Evolutionary conservation across 495 filamentous ascomycete genomes (phyloP).

Genomic region (Astrothelium subdiscretum): DNA sequence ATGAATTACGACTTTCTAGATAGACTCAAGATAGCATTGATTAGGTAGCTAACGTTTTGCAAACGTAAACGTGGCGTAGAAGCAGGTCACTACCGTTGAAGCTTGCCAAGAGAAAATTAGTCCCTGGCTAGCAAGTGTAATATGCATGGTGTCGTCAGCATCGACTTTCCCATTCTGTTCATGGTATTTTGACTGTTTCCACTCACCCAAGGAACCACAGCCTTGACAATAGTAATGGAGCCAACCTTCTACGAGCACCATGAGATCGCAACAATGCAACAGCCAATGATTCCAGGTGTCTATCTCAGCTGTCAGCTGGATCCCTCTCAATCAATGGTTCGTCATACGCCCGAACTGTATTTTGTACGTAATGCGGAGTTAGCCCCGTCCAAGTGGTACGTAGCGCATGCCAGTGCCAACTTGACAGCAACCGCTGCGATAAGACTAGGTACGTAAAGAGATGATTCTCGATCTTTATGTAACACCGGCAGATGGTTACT

Average conservation of each 20-base stretch:
- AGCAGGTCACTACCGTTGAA: too few species aligned
- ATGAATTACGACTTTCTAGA: not conserved
- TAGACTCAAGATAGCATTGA: not conserved
- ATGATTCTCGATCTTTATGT: not conserved
- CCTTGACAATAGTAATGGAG: not conserved
- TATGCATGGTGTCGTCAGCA: not conserved
- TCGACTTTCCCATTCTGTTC: not conserved
- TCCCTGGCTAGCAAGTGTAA: not conserved
- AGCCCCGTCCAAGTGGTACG: not conserved
- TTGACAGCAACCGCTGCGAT: not conserved
- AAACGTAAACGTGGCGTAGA: not conserved
- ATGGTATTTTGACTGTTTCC: not conserved
- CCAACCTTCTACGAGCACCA: not conserved
- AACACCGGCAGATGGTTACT: not conserved
- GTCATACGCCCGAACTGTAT: not conserved
- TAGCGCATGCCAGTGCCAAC: not conserved
- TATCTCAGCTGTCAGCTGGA: not conserved
- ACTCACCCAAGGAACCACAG: not conserved
- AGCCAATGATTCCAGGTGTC: not conserved
- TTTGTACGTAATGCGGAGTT: constrained; percentile 1
- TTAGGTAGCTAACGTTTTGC: not conserved
- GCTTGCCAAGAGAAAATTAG: not conserved
- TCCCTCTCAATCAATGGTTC: not conserved
- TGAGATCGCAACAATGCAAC: not conserved
- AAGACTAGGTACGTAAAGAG: not conserved